Percentiles rank a stretch among this genome's conserved stretches.
These are phyloP conservation scores for Theobroma cacao DNA, from an alignment of 345 rosid genomes.

Conservation along the genomic window DNA sequence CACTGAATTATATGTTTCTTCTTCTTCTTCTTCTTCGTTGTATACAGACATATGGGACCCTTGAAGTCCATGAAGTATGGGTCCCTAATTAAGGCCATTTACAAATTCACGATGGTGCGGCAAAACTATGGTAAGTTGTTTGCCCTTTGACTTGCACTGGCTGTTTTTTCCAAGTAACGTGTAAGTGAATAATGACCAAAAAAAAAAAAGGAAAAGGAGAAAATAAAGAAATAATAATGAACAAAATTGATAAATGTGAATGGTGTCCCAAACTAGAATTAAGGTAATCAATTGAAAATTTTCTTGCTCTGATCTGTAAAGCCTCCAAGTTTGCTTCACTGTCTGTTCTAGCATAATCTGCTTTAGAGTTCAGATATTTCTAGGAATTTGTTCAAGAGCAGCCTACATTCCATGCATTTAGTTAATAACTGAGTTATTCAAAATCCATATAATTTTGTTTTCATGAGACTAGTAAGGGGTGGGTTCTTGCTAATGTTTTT, in stretches of 20 bases:
- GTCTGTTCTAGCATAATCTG: not conserved
- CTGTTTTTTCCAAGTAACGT: not conserved
- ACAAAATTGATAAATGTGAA: not conserved
- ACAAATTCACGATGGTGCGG: constrained; percentile 66
- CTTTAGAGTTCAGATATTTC: not conserved
- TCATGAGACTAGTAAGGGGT: not conserved
- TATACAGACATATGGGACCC: constrained; percentile 80
- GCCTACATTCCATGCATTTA: not conserved
- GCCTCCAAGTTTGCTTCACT: not conserved
- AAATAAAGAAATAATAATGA: not conserved
- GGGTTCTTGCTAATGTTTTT: not conserved
- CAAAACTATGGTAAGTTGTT: constrained; percentile 75
- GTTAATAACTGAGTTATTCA: not conserved
- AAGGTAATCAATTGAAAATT: not conserved
- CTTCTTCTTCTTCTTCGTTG: not conserved
- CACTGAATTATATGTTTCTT: not conserved
- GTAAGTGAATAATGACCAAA: not conserved
- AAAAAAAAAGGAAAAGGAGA: not conserved
- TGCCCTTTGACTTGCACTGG: not conserved
- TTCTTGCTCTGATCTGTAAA: not conserved
- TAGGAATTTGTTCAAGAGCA: not conserved
- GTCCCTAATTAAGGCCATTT: constrained; percentile 64
- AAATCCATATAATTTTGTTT: not conserved
- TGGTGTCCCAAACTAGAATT: not conserved
- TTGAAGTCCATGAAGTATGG: constrained; percentile 67